These are phyloP conservation scores for Raphanus sativus DNA, from an alignment of 345 rosid genomes.

Conservation along the genomic window DNA sequence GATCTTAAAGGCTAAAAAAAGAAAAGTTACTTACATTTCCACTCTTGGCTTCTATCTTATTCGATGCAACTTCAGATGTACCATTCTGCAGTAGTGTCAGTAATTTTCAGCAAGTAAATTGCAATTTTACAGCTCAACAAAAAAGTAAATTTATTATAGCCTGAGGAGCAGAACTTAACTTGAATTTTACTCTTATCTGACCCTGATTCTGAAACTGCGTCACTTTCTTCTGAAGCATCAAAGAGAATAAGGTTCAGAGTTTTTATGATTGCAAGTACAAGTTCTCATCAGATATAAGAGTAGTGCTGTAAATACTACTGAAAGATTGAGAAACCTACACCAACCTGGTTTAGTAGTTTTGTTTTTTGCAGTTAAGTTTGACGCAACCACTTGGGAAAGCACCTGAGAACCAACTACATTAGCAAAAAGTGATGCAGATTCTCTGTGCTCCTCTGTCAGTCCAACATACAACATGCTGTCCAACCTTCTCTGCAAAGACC, in stretches of 20 bases:
- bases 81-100: conserved; percentile 32
- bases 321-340: conserved; percentile 29
- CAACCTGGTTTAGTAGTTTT: conserved; percentile 33
- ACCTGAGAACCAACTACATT: conserved; percentile 90
- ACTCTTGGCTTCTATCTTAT: conserved; percentile 42
- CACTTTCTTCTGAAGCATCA: conserved; percentile 53
- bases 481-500: conserved; percentile 90
- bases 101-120: conserved; percentile 12
- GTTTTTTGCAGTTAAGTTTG: conserved; percentile 39
- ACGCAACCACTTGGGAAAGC: conserved; percentile 59
- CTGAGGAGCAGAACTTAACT: conserved; percentile 41
- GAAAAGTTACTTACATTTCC: conserved; percentile 56
- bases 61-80: conserved; percentile 34
- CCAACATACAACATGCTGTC: conserved; percentile 93
- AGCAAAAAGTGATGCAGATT: conserved; percentile 93
- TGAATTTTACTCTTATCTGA: conserved; percentile 48
- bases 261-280: conserved; percentile 6
- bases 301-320: not conserved
- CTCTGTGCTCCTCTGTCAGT: conserved; percentile 84
- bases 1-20: not conserved
- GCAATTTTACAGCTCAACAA: not conserved
- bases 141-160: not conserved
- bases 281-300: too few species aligned
- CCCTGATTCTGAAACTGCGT: conserved; percentile 25
- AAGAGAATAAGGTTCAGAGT: conserved; percentile 5